Evolutionary conservation across 1,284 basidiomycete species (phyloP).

Genomic region (Testicularia cyperi): DNA sequence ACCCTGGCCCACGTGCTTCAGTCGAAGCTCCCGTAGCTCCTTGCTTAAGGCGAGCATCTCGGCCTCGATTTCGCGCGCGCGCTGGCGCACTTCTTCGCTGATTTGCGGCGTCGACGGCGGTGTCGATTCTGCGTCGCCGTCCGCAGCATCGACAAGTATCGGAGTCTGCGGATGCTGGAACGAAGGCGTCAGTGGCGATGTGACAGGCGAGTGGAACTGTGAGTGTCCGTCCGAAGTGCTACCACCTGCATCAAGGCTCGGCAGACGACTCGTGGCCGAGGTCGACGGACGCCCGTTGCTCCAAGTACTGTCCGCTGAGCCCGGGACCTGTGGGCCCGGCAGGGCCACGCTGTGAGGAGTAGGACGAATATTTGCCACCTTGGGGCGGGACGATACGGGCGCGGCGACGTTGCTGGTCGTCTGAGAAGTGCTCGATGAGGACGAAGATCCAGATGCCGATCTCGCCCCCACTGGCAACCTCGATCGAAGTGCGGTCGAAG

Average conservation of each 20-base stretch:
- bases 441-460: no score
- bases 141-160: neutral
- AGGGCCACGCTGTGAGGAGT: slow-evolving; percentile 18
- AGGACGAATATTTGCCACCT: slow-evolving; percentile 19
- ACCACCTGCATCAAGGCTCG: slow-evolving; percentile 26
- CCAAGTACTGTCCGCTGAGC: slow-evolving; percentile 30
- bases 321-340: slow-evolving; percentile 24
- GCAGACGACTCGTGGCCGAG: slow-evolving; percentile 10
- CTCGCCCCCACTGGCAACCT: no score
- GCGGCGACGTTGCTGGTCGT: no score
- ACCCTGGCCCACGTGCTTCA: slow-evolving; percentile 28
- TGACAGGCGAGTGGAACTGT: slow-evolving; percentile 27
- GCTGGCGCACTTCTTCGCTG: slow-evolving; percentile 24
- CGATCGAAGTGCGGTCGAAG: no score
- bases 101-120: slow-evolving; percentile 14
- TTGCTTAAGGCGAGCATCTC: slow-evolving; percentile 34
- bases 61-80: slow-evolving; percentile 36
- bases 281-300: slow-evolving; percentile 14
- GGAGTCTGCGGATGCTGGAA: slow-evolving; percentile 19
- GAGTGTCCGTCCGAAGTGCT: slow-evolving; percentile 30
- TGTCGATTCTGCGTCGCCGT: slow-evolving; percentile 1
- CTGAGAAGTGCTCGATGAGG: no score
- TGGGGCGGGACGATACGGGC: slow-evolving; percentile 2
- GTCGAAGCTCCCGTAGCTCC: slow-evolving; percentile 32
- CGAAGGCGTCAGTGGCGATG: slow-evolving; percentile 29